Evolutionary conservation across 1,284 basidiomycete species (phyloP), one percentile per base, ranked within the genome.

Genomic region (Irpex rosettiformis): DNA sequence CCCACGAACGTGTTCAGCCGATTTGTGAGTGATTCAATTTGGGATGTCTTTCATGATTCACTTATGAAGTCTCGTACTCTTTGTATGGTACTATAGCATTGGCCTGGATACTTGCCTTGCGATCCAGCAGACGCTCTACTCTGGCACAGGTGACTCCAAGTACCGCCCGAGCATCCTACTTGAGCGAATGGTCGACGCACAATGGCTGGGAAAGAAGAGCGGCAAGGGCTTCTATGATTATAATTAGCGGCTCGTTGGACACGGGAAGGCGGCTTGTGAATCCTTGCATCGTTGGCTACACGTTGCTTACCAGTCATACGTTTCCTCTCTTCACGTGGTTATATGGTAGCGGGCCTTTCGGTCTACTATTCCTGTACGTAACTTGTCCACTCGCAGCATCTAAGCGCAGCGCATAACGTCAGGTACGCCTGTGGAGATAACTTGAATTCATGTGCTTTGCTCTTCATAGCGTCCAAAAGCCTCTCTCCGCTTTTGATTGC

Each of bases 141-240:
- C 81, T 59, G 95, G 96, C 61, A 96, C 93, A 10, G 86, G 91
- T 0, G 96, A 98, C 75, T 91, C 91, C n/a, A 98, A 98, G 74
- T 98, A 98, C 73, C 84, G 96, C n/a, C 95, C 96, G 0, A 89
- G 91, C 55, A 83, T 96, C 22, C 79, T 98, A 24, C 81, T 98
- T 8, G 91, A 94, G 65, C 81, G 94, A 33, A 98, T 98, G 96
- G 96, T 98, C 7, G 93, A 98, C 70, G 96, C 96, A 16, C 91
- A 92, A 42, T 98, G 93, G 93, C 81, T 89, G 58, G 96, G 96
- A n/a, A 90, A 84, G 78, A 98, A 96, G 79, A 90, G 83, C 60
- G 90, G 92, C 2, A 91, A 88, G 71, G 93, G 93, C 25, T 95
- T 96, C 74, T 96, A 96, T 68, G 90, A 94, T 60, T 89, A 91